Base-by-base conservation (phyloP, 352 stramenopile species). In the Globisporangium polare region DNA sequence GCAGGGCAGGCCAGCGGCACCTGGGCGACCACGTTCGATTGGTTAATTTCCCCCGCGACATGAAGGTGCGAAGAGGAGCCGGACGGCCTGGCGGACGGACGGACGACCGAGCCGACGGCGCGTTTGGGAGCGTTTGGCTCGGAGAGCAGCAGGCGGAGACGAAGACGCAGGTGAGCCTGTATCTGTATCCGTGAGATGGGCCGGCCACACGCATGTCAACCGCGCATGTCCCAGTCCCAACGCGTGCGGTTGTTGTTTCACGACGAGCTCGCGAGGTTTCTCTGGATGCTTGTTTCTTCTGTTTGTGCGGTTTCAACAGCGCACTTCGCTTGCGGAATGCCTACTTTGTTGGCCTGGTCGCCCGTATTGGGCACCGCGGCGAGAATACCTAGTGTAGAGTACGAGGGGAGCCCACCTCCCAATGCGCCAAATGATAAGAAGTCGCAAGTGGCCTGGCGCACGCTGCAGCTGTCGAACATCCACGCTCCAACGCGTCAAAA, bases 171-270 rank as follows among this genome's bases (percentile, higher is more conserved):
- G 54, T 60, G 54, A 31, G 45, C 26, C 26, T 52, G 54, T 42
- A 60, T 41, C 26, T 52, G 54, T 42, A 60, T 41, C 54, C 54
- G 33, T 60, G 39, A 60, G 54, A 60, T 60, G 54, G 26, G 41
- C 52, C 54, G 43, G 46, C 9, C 20, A 29, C 13, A 37, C 33
- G 33, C 33, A 37, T 37, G 33, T 12, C 33, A 37, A 13, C n/a
- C n/a, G n/a, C n/a, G 35, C 41, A 42, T 60, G 54, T 60, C 54
- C 54, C 54, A 54, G 47, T 54, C 47, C 31, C 24, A 15, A 27
- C 12, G 18, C 26, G 26, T 27, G 47, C 17, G 1, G 15, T 54
- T 54, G 47, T 54, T 39, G 47, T 54, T 39, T 39, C 46, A 53
- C 37, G 47, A 24, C 2, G 18, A 27, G 15, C n/a, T 7, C 0